Base-by-base conservation (phyloP, 805 yeast genomes). In the Candida vaughaniae region DNA sequence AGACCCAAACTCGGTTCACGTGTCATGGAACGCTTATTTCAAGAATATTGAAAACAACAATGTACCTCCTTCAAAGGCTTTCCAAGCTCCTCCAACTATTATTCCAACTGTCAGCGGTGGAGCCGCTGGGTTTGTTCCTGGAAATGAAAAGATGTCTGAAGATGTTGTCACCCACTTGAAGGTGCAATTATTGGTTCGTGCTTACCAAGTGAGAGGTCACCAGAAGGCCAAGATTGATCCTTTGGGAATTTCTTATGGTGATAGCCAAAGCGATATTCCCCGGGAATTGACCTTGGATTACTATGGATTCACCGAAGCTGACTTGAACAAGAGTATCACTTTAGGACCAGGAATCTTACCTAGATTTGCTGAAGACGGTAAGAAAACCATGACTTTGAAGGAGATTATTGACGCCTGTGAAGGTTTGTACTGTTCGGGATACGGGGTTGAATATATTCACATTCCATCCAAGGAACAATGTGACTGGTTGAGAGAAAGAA, bases 191-290 rank as follows among this genome's bases (percentile, higher is more conserved):
- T 75, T 93, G 53, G 97, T 95, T 46, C 85, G 99, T 65, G 99
- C 99, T 20, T 93, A 90, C 69, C 99, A 93, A 72, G 99, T 93
- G 36, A 82, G 98, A 66, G 99, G 99, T 50, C 99, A 93, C 65
- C 85, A 82, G 64, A 87, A 86, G 71, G 97, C 98, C 31, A 83
- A 81, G 53, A 82, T 89, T 45, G 99, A 93, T 65, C 99, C 99
- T n/a, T 72, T 93, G 57, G 91, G 85, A 25, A 85, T 91, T 56
- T 79, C 90, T 14, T 86, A 81, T 58, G 97, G 93, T 51, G 85
- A 79, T 55, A 28, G 33, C 30, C 78, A 77, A 54, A 61, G 66
- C 35, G 69, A 73, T 12, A 46, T 75, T 30, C 97, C 99, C 46
- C 80, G 75, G 56, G 99, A 93, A 69, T 75, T 93, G 59, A 87